Percentiles rank a stretch among this genome's conserved stretches.
Conservation (phyloP, 2,329 filamentous ascomycete genomes). For the Trichoderma sp. region DNA sequence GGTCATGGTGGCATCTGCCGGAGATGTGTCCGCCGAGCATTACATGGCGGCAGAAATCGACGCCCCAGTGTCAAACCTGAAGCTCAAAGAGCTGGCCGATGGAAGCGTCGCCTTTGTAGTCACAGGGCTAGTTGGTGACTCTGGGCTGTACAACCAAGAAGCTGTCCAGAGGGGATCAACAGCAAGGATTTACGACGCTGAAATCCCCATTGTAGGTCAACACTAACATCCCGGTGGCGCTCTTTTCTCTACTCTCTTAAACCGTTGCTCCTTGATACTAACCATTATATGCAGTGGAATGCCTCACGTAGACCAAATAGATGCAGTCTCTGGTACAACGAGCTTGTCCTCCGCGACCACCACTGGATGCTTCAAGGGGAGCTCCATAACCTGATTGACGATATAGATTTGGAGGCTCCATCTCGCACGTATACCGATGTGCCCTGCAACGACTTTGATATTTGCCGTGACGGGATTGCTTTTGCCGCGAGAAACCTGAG, state of each 20-base stretch:
- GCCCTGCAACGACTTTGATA: constrained; percentile 31
- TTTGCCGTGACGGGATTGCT: constrained; percentile 35
- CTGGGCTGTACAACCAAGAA: constrained; percentile 34
- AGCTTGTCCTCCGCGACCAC: constrained; percentile 28
- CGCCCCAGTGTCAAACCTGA: constrained; percentile 34
- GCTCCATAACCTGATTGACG: constrained; percentile 35
- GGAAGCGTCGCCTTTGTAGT: constrained; percentile 37
- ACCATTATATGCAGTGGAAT: constrained; percentile 31
- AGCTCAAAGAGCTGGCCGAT: constrained; percentile 34
- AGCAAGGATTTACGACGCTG: constrained; percentile 36
- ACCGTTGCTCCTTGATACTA: constrained; percentile 23
- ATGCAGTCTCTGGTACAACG: constrained; percentile 40
- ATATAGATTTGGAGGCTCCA: constrained; percentile 34
- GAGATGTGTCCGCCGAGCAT: constrained; percentile 23
- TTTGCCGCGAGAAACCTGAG: constrained; percentile 31
- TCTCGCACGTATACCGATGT: constrained; percentile 26
- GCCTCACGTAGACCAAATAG: constrained; percentile 31
- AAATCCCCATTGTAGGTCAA: constrained; percentile 28
- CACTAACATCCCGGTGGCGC: neutral
- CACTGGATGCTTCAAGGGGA: constrained; percentile 31
- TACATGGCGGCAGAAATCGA: constrained; percentile 32
- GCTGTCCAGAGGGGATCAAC: constrained; percentile 26
- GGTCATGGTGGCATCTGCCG: constrained; percentile 30
- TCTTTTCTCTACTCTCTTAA: neutral
- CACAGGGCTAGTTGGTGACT: constrained; percentile 34